These are phyloP conservation scores for Lizonia empirigonia DNA, from an alignment of 2,329 filamentous ascomycete genomes.

Conservation along the genomic window DNA sequence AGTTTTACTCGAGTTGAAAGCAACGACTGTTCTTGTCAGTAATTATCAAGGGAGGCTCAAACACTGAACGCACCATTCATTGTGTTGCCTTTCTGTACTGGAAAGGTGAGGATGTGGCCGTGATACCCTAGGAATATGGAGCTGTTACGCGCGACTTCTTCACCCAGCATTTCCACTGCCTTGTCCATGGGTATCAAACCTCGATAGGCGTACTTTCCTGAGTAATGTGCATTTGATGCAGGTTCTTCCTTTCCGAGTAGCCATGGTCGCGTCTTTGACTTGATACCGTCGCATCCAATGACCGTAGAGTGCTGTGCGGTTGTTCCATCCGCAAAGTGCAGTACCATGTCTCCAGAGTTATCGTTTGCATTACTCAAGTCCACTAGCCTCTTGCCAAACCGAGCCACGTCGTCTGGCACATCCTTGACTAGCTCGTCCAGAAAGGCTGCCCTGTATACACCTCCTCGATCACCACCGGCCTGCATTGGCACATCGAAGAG, in stretches of 20 bases:
- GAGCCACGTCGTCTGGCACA: slow-evolving; percentile 52
- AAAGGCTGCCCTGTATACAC: slow-evolving; percentile 57
- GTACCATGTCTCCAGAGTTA: slow-evolving; percentile 42
- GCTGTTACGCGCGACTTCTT: slow-evolving; percentile 57
- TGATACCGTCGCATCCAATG: slow-evolving; percentile 70
- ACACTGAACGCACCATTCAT: slow-evolving; percentile 56
- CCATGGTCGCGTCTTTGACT: slow-evolving; percentile 60
- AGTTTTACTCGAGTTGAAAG: slow-evolving; percentile 40
- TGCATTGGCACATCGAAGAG: slow-evolving; percentile 38
- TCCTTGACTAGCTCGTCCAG: slow-evolving; percentile 58
- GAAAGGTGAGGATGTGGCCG: slow-evolving; percentile 67
- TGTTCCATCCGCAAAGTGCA: slow-evolving; percentile 56
- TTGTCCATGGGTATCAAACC: slow-evolving; percentile 66
- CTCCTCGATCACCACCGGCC: slow-evolving; percentile 34
- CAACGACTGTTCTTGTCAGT: slow-evolving; percentile 38
- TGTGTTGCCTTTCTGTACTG: slow-evolving; percentile 62
- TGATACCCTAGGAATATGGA: slow-evolving; percentile 65
- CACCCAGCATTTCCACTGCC: slow-evolving; percentile 57
- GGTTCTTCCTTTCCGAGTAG: slow-evolving; percentile 56
- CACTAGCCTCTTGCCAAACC: slow-evolving; percentile 52
- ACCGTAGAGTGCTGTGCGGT: slow-evolving; percentile 56
- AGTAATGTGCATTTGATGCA: slow-evolving; percentile 58
- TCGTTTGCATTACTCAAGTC: slow-evolving; percentile 38
- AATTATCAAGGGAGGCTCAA: too few relatives aligned
- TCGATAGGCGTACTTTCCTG: slow-evolving; percentile 67